Base-by-base conservation (phyloP, 345 rosid species). In the Citrus australasica region DNA sequence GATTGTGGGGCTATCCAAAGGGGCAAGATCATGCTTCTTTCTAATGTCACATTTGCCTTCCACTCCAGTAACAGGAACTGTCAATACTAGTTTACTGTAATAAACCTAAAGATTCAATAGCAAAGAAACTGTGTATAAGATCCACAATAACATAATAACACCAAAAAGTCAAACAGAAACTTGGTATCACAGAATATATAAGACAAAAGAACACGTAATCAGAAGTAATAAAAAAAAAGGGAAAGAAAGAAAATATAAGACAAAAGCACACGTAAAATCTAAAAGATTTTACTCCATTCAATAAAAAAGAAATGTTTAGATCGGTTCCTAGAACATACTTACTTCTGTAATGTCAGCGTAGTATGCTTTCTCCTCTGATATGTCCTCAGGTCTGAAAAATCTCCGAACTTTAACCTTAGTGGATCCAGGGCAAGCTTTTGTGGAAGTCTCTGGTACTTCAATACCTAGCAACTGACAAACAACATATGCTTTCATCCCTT, bases 21-120 rank as follows among this genome's bases (percentile, higher is more conserved):
- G 64, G 2, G 93, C 91, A 82, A 95, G 71, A 77, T 93, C 93
- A 60, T 17, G 79, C 81, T 88, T 93, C 91, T 83, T 93, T 83
- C 89, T 85, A 48, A 92, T 91, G 79, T 93, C 92, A 80, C 98
- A 95, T 78, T 90, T 95, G 25, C 99, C 97, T 85, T 87, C 81
- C 69, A 93, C 56, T 67, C 73, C 80, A 72, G 60, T 86, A 42
- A 87, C 80, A 21, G 82, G 73, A 75, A 95, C 64, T 46, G 67
- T 48, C 27, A 55, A 42, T 59, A 79, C 84, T 71, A 86, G 88
- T 63, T 93, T 90, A 72, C 93, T 91, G 81, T 88, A 95, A 74
- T 88, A 93, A 27, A 95, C 80, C 99, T 95, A 88, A 82, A 82
- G 82, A 78, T 86, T 82, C 82, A 68, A 69, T 67, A 22, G 33